A percentile compares a stretch with the other conserved stretches of the same genome.
phyloP scores from a whole-genome alignment of 2,329 filamentous ascomycete species.

The Byssochlamys sp. region DNA sequence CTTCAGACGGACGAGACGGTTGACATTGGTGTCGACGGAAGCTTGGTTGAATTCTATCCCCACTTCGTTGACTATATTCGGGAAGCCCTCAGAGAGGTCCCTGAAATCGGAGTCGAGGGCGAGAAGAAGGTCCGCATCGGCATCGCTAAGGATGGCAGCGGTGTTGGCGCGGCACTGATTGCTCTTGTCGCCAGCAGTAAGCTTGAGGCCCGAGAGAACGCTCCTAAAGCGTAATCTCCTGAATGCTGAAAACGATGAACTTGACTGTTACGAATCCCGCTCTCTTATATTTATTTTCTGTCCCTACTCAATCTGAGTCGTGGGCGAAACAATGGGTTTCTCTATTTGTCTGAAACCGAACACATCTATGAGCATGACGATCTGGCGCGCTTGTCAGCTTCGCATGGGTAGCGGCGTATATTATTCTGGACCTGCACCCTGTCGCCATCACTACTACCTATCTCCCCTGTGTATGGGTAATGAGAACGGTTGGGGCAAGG shows the following conservation, averaged over 20 bases:
- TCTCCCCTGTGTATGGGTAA: not conserved
- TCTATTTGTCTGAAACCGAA: not conserved
- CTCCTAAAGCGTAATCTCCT: not conserved
- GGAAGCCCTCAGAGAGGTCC: conserved; percentile 66
- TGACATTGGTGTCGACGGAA: conserved; percentile 90
- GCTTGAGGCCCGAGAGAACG: not conserved
- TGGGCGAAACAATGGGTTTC: not conserved
- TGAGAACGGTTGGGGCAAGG: not conserved
- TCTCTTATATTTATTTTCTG: not conserved
- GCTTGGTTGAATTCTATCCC: conserved; percentile 90
- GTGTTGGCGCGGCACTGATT: conserved; percentile 89
- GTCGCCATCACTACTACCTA: not conserved
- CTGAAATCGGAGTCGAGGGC: conserved; percentile 66
- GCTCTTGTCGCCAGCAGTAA: conserved; percentile 67
- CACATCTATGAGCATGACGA: not conserved
- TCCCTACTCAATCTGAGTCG: not conserved
- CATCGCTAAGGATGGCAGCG: conserved; percentile 92
- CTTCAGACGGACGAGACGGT: conserved; percentile 60
- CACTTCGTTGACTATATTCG: conserved; percentile 81
- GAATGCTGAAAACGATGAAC: not conserved
- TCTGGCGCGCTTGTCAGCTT: not conserved
- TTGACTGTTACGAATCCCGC: not conserved
- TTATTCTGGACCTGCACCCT: not conserved
- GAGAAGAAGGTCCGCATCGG: conserved; percentile 85
- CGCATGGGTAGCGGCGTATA: not conserved